Base-by-base conservation (phyloP, 208 protist species). In the Crithidia mellificae region DNA sequence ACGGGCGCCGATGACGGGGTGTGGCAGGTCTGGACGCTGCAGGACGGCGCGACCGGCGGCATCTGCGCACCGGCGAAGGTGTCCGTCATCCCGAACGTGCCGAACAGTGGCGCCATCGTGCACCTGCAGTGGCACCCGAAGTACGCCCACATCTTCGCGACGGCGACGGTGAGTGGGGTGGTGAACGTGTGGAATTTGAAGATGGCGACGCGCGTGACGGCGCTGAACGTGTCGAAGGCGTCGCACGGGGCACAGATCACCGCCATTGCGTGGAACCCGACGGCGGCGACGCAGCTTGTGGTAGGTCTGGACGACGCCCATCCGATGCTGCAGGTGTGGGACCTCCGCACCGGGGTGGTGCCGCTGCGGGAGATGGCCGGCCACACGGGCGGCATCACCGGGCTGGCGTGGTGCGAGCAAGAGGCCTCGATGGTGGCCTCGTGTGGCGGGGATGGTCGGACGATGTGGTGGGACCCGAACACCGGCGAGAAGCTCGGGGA, bases 301-400 rank as follows among this genome's bases (percentile, higher is more conserved):
- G 93, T 97, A 20, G 97, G 95, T 8, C 92, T 92, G 12, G 97
- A 98, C 49, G 57, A 98, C 63, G 64, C 69, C 1, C 66, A 78
- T 53, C 96, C 98, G 52, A 85, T 98, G 19, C 81, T 99, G 58
- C 96, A 99, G 72, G 71, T 98, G 46, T 99, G 98, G 98, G 97
- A 99, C 77, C 77, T 99, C 5, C 86, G 93, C 64, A 98, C 97
- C 49, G 83, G 93, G 15, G 87, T 95, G 61, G 67, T 88, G 22
- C 97, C 98, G 17, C 63, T 96, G 44, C 72, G 62, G 6, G 85
- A 93, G 67, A 78, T 98, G 58, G 55, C 47, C 25, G 83, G 85
- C 7, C 96, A 99, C 71, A 72, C 64, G 17, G 79, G 84, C 46
- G 97, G 95, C 65, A 82, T 99, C 20, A 92, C 95, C n/a, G 88